Percentiles rank a stretch among this genome's conserved stretches.
Evolutionary conservation across 2,329 filamentous ascomycete species (phyloP).

Genomic region (Xylariaceae sp.): DNA sequence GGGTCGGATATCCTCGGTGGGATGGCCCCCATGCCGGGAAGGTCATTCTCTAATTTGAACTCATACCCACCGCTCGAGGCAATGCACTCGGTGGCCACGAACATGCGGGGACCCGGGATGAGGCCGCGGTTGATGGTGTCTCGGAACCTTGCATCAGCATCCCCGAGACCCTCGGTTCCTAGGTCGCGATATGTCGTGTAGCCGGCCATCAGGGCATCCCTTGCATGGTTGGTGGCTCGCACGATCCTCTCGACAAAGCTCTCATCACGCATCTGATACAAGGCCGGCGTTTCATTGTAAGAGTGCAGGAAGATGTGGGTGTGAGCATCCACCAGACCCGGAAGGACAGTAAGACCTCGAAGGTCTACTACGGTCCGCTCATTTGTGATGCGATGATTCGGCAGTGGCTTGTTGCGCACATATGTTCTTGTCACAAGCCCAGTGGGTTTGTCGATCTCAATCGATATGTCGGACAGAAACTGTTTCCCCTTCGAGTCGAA

Average conservation of each 20-base stretch:
- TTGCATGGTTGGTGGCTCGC: conserved; percentile 48
- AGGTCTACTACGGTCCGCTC: conserved; percentile 45
- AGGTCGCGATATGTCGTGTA: conserved; percentile 56
- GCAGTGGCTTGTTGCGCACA: conserved; percentile 10
- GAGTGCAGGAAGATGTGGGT: conserved; percentile 52
- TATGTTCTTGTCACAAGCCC: conserved; percentile 22
- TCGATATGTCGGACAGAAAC: conserved; percentile 20
- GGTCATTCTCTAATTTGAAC: conserved; percentile 40
- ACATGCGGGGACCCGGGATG: conserved; percentile 48
- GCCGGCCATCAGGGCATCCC: conserved; percentile 48
- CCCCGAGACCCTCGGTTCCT: conserved; percentile 46
- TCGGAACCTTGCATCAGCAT: conserved; percentile 45
- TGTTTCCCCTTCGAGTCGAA: conserved; percentile 25
- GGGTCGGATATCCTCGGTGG: conserved; percentile 37
- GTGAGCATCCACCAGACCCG: conserved; percentile 50
- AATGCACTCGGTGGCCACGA: conserved; percentile 48
- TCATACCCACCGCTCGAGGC: conserved; percentile 47
- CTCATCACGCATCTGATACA: conserved; percentile 51
- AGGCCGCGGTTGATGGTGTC: conserved; percentile 50
- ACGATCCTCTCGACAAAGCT: conserved; percentile 52
- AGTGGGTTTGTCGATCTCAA: conserved; percentile 20
- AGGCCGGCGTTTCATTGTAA: conserved; percentile 32
- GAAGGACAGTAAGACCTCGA: conserved; percentile 45
- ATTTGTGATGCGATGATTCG: conserved; percentile 8
- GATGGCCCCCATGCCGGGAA: conserved; percentile 25